These are phyloP conservation scores for Albizia julibrissin DNA, from an alignment of 306 rosid species.

Conservation along the genomic window DNA sequence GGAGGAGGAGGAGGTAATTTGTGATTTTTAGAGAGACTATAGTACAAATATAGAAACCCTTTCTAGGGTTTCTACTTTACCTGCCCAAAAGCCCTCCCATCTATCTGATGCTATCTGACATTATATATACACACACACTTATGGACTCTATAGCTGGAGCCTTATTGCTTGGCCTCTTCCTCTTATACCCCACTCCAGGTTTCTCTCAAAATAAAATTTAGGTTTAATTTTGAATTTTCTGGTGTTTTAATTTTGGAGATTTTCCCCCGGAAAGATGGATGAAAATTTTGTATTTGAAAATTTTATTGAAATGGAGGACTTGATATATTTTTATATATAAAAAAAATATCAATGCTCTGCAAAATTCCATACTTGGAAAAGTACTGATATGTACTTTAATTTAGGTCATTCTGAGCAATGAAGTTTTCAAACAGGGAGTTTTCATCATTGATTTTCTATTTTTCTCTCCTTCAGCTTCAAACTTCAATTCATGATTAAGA, in stretches of 20 bases:
- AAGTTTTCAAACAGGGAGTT: not conserved
- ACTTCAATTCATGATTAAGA: not conserved
- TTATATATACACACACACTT: slow-evolving; percentile 22
- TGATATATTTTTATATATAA: no score
- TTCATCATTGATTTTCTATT: not conserved
- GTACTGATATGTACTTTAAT: no score
- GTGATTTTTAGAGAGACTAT: slow-evolving; percentile 28
- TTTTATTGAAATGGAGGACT: no score
- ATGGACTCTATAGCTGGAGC: slow-evolving; percentile 33
- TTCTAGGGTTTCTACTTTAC: slow-evolving; percentile 56
- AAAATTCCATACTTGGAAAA: no score
- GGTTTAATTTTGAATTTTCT: not conserved
- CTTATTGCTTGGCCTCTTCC: slow-evolving; percentile 35
- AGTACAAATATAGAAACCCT: slow-evolving; percentile 3
- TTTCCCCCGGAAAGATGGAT: no score
- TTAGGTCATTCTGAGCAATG: no score
- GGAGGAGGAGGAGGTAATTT: slow-evolving; percentile 55
- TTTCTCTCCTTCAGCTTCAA: not conserved
- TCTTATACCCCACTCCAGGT: slow-evolving; percentile 11
- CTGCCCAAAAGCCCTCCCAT: slow-evolving; percentile 1
- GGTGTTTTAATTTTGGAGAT: not conserved
- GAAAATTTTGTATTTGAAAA: no score
- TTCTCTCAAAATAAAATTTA: not conserved
- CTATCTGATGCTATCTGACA: slow-evolving; percentile 18
- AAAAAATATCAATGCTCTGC: no score